Conservation (phyloP, 228 moss, liverwort and hornwort species). For the Sphagnum magellanicum region DNA sequence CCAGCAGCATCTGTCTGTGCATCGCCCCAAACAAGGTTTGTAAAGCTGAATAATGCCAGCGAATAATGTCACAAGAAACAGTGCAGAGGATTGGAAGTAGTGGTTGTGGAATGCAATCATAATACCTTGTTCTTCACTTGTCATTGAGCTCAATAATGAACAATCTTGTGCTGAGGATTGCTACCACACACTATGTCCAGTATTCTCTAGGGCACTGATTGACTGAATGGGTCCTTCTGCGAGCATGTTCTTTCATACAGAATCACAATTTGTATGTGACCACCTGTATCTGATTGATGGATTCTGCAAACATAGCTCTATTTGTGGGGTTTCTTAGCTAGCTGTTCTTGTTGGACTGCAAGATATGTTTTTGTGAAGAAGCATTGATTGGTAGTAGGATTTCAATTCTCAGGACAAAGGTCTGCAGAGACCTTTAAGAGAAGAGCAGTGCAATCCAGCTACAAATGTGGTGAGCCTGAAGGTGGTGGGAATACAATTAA, state of each 20-base stretch:
- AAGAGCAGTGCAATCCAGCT: background rate
- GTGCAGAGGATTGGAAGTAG: no score
- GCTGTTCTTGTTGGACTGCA: background rate
- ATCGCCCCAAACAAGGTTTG: no score
- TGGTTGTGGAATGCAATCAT: no score
- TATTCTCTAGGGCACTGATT: background rate
- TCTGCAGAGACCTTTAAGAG: conserved; percentile 7
- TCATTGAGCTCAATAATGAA: no score
- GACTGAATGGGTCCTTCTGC: no score
- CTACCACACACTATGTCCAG: background rate
- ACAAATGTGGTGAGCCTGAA: background rate
- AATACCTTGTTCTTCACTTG: no score
- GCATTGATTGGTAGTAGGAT: background rate
- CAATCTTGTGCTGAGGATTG: no score
- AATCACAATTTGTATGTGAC: no score
- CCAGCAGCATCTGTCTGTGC: no score
- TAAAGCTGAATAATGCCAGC: no score
- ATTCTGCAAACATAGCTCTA: background rate
- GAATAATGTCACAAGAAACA: no score
- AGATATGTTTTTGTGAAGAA: background rate
- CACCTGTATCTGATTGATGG: background rate
- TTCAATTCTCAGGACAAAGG: background rate
- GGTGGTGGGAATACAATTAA: background rate
- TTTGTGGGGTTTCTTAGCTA: background rate
- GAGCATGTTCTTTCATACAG: no score